Conservation (phyloP, 441 rosid species). For the Syzygium malaccense region DNA sequence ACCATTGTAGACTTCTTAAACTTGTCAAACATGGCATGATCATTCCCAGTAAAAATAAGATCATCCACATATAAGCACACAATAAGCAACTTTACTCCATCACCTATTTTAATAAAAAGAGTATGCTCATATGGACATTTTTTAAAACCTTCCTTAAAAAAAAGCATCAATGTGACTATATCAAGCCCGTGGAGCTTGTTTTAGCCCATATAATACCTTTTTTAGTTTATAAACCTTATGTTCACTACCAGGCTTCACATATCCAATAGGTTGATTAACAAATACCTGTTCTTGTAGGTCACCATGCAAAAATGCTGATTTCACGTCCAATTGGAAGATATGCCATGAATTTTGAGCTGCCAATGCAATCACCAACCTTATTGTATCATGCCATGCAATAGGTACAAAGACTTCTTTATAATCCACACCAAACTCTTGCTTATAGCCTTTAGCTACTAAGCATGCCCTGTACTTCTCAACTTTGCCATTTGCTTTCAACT, state of each 20-base stretch:
- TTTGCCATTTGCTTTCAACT: not conserved
- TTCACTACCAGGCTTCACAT: not conserved
- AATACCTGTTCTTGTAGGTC: fast-evolving
- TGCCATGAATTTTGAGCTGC: not conserved
- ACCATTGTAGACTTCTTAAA: not conserved
- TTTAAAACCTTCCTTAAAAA: not conserved
- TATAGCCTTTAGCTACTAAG: not conserved
- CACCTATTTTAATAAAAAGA: not conserved
- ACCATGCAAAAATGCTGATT: not conserved
- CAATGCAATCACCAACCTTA: not conserved
- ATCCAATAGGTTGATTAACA: not conserved
- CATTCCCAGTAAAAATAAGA: not conserved
- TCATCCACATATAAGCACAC: not conserved
- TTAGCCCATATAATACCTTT: not conserved
- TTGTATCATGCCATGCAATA: fast-evolving
- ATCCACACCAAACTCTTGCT: not conserved
- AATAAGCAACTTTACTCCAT: not conserved
- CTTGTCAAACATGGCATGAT: not conserved
- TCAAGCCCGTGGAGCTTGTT: not conserved
- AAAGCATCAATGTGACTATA: not conserved
- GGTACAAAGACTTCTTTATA: not conserved
- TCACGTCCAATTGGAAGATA: not conserved
- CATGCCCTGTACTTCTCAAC: not conserved
- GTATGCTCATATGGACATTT: not conserved
- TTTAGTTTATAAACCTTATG: not conserved